phyloP scores from a whole-genome alignment of 139 green algal species.

The Microglena sp. region DNA sequence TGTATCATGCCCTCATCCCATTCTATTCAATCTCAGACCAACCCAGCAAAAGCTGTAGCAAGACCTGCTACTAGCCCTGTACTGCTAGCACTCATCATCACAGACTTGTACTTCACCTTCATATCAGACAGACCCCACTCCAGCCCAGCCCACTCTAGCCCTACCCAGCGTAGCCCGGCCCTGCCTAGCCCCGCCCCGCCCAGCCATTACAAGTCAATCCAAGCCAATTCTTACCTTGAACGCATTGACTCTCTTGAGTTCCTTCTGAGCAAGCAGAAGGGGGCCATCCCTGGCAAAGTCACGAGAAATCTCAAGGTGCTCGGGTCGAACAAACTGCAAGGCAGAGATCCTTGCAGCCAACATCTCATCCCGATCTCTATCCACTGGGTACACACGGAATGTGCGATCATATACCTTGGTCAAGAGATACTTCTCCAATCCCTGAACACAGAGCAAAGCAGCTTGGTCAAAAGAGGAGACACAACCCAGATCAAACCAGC shows the following conservation, averaged over 20 bases:
- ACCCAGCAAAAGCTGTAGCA: too few relatives aligned
- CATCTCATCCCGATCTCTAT: slow-evolving; percentile 66
- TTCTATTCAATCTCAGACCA: too few relatives aligned
- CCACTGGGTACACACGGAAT: slow-evolving; percentile 58
- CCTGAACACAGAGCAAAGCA: slow-evolving; percentile 32
- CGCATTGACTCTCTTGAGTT: slow-evolving; percentile 80
- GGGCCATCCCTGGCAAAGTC: slow-evolving; percentile 31
- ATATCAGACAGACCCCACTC: too few relatives aligned
- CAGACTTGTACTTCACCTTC: too few relatives aligned
- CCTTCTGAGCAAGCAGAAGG: slow-evolving; percentile 56
- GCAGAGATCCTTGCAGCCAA: slow-evolving; percentile 47
- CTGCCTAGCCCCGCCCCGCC: too few relatives aligned
- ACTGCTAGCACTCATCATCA: too few relatives aligned
- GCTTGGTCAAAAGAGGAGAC: neutral
- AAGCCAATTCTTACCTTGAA: slow-evolving; percentile 71
- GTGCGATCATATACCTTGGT: slow-evolving; percentile 82
- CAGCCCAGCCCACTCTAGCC: too few relatives aligned
- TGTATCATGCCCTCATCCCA: too few relatives aligned
- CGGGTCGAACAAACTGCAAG: slow-evolving; percentile 63
- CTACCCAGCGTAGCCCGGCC: too few relatives aligned
- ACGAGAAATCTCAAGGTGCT: slow-evolving; percentile 76
- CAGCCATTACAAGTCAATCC: too few relatives aligned
- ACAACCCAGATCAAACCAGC: neutral
- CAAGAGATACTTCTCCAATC: slow-evolving; percentile 95
- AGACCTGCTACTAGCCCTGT: too few relatives aligned